These are phyloP conservation scores for Lichtheimia ornata DNA, from an alignment of 371 early-diverging fungal genomes.

Conservation along the genomic window DNA sequence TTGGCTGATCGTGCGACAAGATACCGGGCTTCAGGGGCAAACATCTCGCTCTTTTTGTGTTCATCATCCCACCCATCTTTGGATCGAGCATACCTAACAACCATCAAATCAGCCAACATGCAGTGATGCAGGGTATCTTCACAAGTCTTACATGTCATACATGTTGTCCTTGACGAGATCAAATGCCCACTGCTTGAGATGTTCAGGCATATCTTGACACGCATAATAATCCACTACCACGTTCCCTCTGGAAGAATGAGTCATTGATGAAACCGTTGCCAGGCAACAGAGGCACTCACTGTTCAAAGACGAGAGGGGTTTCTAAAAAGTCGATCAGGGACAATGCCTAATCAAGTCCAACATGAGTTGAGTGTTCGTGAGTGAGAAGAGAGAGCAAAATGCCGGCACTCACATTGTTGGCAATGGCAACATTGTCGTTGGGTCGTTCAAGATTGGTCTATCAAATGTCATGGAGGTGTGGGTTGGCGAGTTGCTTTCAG, in stretches of 20 bases:
- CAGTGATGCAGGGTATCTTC: not conserved
- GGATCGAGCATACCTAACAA: constrained; percentile 42
- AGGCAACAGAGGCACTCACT: constrained; percentile 3
- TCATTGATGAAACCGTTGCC: too few relatives aligned
- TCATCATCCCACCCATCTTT: constrained; percentile 55
- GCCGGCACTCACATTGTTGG: constrained; percentile 13
- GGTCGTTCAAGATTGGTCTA: not conserved
- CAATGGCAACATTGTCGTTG: constrained; percentile 14
- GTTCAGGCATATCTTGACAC: constrained; percentile 40
- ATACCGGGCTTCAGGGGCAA: constrained; percentile 11
- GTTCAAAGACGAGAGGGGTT: constrained; percentile 28
- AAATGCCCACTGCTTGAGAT: constrained; percentile 45
- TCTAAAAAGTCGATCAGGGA: constrained; percentile 32
- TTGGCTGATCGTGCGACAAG: constrained; percentile 30
- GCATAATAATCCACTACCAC: constrained; percentile 45
- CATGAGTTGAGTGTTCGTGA: not conserved
- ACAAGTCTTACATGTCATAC: constrained; percentile 45
- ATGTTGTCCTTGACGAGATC: constrained; percentile 58
- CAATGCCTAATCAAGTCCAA: constrained; percentile 14
- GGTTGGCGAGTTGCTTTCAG: too few relatives aligned
- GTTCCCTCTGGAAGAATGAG: constrained; percentile 17
- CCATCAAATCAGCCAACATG: not conserved
- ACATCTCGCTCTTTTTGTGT: constrained; percentile 14
- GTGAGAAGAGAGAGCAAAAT: not conserved
- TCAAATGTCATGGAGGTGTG: too few relatives aligned